Percentiles rank a stretch among this genome's conserved stretches.
phyloP scores from a whole-genome alignment of 306 rosid species.

The Corylus americana region DNA sequence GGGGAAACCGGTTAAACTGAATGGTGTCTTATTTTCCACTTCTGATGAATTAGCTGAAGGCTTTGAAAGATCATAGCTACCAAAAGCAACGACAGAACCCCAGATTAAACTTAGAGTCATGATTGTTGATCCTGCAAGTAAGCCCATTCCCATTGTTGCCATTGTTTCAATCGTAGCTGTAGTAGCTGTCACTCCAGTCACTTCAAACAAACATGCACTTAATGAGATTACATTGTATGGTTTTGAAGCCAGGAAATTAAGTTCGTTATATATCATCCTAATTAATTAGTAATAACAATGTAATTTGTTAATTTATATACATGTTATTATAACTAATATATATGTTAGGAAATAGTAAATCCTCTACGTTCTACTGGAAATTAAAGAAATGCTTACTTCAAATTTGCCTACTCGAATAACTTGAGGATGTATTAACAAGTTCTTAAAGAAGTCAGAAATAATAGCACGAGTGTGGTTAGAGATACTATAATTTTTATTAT shows the following conservation, averaged over 20 bases:
- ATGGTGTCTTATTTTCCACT: constrained; percentile 9
- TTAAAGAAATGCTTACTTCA: background rate
- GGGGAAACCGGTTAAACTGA: constrained; percentile 25
- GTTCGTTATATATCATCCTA: background rate
- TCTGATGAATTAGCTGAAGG: constrained; percentile 19
- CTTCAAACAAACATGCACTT: constrained; percentile 6
- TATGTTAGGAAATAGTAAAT: no score
- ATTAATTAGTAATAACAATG: background rate
- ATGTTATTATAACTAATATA: no score
- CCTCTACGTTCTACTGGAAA: background rate
- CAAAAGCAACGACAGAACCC: constrained; percentile 40
- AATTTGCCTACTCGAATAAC: background rate
- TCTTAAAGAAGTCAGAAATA: no score
- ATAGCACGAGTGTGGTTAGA: no score
- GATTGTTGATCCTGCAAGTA: constrained; percentile 39
- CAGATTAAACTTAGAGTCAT: constrained; percentile 37
- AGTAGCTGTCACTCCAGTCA: constrained; percentile 32
- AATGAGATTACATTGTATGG: background rate
- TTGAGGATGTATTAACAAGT: background rate
- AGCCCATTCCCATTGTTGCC: constrained; percentile 31
- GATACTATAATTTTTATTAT: background rate
- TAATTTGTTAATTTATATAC: no score
- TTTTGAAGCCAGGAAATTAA: background rate
- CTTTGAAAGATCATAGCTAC: constrained; percentile 32
- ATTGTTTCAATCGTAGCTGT: constrained; percentile 7